These are phyloP conservation scores for Iberis pinnata DNA, from an alignment of 345 rosid genomes.

Conservation along the genomic window DNA sequence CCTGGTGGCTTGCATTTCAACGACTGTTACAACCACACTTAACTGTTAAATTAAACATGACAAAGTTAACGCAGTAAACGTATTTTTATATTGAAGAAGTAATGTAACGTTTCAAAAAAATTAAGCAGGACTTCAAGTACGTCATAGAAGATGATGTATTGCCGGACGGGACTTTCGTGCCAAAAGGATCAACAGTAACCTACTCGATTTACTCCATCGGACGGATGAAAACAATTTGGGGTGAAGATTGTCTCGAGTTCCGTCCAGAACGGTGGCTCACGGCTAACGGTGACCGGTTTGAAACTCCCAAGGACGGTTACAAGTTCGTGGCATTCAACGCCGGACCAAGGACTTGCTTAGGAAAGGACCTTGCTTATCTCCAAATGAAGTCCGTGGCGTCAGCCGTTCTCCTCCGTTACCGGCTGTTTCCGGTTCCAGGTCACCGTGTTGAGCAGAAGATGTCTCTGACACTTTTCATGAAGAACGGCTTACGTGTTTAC, in stretches of 20 bases:
- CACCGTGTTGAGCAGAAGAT: constrained; percentile 95
- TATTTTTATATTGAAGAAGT: too few relatives aligned
- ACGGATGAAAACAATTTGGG: constrained; percentile 81
- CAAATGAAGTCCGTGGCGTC: constrained; percentile 91
- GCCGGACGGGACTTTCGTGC: constrained; percentile 85
- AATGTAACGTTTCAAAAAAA: too few relatives aligned
- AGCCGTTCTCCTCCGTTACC: constrained; percentile 63
- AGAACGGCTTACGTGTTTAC: constrained; percentile 66
- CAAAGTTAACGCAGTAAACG: too few relatives aligned
- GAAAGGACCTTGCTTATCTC: constrained; percentile 77
- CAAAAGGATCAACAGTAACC: constrained; percentile 82
- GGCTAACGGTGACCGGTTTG: constrained; percentile 43
- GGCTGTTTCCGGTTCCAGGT: constrained; percentile 61
- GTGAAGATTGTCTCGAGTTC: constrained; percentile 76
- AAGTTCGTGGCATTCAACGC: constrained; percentile 90
- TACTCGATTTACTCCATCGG: constrained; percentile 86
- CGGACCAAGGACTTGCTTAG: constrained; percentile 81
- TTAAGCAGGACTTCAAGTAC: constrained; percentile 85
- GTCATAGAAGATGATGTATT: constrained; percentile 67
- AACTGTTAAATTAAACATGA: too few relatives aligned
- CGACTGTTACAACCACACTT: too few relatives aligned
- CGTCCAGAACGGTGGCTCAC: constrained; percentile 90
- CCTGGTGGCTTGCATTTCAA: too few relatives aligned
- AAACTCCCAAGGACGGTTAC: constrained; percentile 54
- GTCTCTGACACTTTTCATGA: constrained; percentile 91